A percentile compares a stretch with the other conserved stretches of the same genome.
Conservation (phyloP, 1,284 basidiomycete genomes). For the Heterobasidion parviporum region DNA sequence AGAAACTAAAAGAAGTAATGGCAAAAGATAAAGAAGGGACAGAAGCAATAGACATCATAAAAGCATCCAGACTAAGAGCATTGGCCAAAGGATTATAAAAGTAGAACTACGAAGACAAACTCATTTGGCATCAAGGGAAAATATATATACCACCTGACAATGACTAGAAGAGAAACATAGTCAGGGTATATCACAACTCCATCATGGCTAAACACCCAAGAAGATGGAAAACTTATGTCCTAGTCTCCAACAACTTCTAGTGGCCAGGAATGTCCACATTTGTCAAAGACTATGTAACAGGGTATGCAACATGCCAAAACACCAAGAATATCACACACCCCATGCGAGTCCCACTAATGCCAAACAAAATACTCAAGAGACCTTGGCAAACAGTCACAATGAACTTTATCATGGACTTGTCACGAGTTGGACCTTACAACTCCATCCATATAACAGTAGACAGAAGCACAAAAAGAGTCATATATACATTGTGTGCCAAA, state of each 20-base stretch:
- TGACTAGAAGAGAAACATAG: background rate
- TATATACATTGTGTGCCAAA: background rate
- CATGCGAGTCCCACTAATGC: background rate
- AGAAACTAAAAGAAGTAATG: background rate
- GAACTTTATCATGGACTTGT: background rate
- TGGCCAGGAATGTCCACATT: background rate
- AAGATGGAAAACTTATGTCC: background rate
- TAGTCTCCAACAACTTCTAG: background rate
- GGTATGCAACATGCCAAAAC: background rate
- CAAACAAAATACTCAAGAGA: background rate
- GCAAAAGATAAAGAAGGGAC: background rate
- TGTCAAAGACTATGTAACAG: background rate
- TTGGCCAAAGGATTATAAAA: background rate
- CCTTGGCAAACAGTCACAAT: background rate
- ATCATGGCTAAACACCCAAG: background rate
- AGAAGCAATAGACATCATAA: background rate
- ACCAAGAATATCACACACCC: background rate
- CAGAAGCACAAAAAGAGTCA: background rate
- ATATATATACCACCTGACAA: background rate
- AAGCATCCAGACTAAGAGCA: background rate
- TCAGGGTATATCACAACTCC: background rate
- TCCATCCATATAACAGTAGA: background rate
- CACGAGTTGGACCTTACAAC: background rate
- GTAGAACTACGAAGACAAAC: background rate
- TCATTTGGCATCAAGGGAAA: background rate